phyloP scores from a whole-genome alignment of 179 eudicot genomes.

The Beta corolliflora region DNA sequence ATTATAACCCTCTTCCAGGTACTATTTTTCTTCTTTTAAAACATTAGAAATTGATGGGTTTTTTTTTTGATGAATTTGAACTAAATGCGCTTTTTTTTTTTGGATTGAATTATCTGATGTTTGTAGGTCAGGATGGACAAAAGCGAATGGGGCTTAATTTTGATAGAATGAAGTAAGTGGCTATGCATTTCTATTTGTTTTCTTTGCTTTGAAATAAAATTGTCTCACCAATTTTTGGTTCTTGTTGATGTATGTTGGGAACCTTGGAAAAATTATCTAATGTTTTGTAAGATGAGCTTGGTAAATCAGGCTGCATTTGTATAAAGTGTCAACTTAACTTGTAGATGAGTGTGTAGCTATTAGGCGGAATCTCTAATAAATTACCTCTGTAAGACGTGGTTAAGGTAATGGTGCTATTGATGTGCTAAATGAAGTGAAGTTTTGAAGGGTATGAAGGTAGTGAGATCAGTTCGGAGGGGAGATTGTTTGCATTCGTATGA shows the following conservation, averaged over 20 bases:
- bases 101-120: slow-evolving; percentile 12
- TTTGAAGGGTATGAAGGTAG: neutral
- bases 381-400: neutral
- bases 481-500: neutral
- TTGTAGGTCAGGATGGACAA: slow-evolving; percentile 87
- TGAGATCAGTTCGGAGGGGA: neutral
- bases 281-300: neutral
- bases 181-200: neutral
- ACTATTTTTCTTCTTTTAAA: neutral
- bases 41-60: neutral
- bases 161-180: slow-evolving; percentile 85
- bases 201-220: no score
- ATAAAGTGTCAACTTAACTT: neutral
- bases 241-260: neutral
- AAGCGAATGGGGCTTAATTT: slow-evolving; percentile 94
- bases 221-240: no score
- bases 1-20: slow-evolving; percentile 93
- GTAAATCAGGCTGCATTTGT: neutral
- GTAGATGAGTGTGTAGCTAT: neutral
- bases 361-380: neutral
- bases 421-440: neutral
- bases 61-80: no score
- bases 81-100: no score
- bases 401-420: neutral
- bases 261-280: neutral